Evolutionary conservation across 2,329 filamentous ascomycete genomes (phyloP), one percentile per base, ranked within the genome.

Genomic region (Curvularia sp.): DNA sequence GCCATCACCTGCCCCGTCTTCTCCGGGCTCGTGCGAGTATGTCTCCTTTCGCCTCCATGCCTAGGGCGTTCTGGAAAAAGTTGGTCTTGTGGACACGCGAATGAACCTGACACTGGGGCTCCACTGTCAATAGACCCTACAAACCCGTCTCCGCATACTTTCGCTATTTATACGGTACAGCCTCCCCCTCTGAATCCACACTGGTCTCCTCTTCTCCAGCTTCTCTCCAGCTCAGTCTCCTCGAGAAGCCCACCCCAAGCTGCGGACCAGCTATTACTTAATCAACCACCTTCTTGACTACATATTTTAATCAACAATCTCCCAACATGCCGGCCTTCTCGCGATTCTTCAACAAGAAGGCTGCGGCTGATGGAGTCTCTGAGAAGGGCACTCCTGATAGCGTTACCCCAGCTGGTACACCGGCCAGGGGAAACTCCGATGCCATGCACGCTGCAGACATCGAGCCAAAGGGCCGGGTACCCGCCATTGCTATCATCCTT

Each of bases 401-500:
- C 10, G 52, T 49, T 15, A 72, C 71, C 21, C 71, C 69, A 23
- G 59, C 64, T 19, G 63, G 65, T 25, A 72, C 70, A 21, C 71
- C 71, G 2, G 41, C 65, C n/a, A 65, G 69, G 55, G 61, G 61
- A 21, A 65, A 67, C 38, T 73, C 71, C 9, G 46, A 60, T 10
- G 57, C 42, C 21, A 50, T 57, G 2, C 43, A 60, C 8, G 51
- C 48, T 21, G 46, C 43, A n/a, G 53, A 59, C 8, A 32, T 66
- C 23, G 61, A 62, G 39, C 66, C 67, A 18, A 56, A 65, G 30
- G 69, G 70, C 28, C 63, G 67, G 3, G 66, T 74, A 5, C 71
- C 71, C 49, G 57, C 58, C 7, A 64, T 74, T n/a, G 66, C 71
- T 1, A 49, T 74, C 5, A 60, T 75, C 12, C 68, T 76, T 15